Conservation (phyloP, 176 grass and related monocot genomes). For the sorghum (Sorghum bicolor) region DNA sequence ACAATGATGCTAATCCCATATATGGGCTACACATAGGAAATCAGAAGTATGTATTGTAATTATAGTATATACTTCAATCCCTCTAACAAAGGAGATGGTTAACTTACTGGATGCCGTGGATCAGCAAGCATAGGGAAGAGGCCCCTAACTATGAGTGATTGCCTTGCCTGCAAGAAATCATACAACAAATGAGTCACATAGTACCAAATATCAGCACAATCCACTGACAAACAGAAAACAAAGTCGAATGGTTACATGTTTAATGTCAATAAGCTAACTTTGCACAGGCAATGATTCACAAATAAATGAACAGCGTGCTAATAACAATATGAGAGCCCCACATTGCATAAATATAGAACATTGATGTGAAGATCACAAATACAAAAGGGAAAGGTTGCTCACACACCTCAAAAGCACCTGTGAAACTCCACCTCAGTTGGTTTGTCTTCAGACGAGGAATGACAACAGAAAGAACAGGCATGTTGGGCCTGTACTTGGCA, state of each 20-base stretch:
- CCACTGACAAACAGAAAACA: background rate
- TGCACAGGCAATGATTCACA: background rate
- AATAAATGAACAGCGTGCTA: background rate
- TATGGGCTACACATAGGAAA: background rate
- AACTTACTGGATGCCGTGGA: slow-evolving; percentile 94
- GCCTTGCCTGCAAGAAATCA: slow-evolving; percentile 72
- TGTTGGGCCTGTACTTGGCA: slow-evolving; percentile 96
- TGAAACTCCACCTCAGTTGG: slow-evolving; percentile 97
- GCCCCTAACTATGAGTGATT: slow-evolving; percentile 94
- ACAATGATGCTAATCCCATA: background rate
- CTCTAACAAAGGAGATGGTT: background rate
- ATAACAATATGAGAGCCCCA: background rate
- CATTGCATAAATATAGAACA: background rate
- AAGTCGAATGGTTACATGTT: background rate
- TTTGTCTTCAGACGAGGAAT: slow-evolving; percentile 99
- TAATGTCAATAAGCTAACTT: background rate
- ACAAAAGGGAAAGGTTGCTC: slow-evolving; percentile 13
- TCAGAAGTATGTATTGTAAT: background rate
- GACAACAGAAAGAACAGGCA: slow-evolving; percentile 99
- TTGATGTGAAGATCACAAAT: background rate
- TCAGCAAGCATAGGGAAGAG: slow-evolving; percentile 99
- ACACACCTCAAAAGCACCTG: slow-evolving; percentile 83
- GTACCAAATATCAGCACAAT: background rate
- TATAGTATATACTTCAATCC: background rate
- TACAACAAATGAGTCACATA: slow-evolving; percentile 18